Evolutionary conservation across 106 monocot species (phyloP), one percentile per base, ranked within the genome.

Genomic region (Ottelia alismoides): DNA sequence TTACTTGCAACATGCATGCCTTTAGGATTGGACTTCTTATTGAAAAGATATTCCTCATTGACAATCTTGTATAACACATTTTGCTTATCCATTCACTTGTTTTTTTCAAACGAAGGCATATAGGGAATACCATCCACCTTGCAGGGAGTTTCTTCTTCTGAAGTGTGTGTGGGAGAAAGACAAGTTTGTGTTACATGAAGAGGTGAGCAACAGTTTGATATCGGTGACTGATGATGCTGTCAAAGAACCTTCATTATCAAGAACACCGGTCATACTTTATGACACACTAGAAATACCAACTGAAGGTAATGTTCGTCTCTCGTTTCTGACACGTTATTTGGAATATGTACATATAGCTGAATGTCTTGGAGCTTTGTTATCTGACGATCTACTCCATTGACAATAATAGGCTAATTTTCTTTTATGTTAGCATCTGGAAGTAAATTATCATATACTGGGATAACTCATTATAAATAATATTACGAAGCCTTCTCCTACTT

Each of bases 141-240:
- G 45, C 45, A 58, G 24, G 30, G 68, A 76, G 49, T 45, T 52
- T 45, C 50, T 75, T 16, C 61, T 44, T 35, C 56, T 90, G 61
- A 76, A 85, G 51, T 98, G 89, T 51, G 54, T 70, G 2, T 98
- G 96, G 89, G 48, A 85, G 53, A 30, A 61, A 48, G 89, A 98
- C 57, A 98, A 98, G 52, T 98, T 79, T 85, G 69, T 98, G n/a
- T 72, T 98, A 66, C 45, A 74, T 44, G 96, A 98, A 68, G 69
- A 62, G 65, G 50, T 30, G 48, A 27, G 70, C 47, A 60, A 56
- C 20, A 52, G 1, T 24, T 20, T 23, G 20, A 51, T 30, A 3
- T 56, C 19, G 1, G 16, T 68, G 22, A 55, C 61, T 2, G 32
- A 70, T 47, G 61, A 74, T 48, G 65, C 57, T 26, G 60, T 56